Conservation (phyloP, 257 asterid species). For the Nicotiana attenuata region DNA sequence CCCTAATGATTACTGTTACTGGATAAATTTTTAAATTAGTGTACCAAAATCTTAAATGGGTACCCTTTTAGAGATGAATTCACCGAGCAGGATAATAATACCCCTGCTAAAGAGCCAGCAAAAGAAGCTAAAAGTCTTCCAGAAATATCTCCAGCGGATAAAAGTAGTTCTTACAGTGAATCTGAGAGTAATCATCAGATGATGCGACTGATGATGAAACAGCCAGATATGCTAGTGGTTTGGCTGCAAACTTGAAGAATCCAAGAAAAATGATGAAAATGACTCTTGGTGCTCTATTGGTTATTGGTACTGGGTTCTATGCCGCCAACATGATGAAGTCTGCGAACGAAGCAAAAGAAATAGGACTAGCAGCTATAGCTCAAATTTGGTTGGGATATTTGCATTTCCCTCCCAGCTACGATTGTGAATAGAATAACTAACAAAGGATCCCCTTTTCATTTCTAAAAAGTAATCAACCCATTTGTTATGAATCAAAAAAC, state of each 20-base stretch:
- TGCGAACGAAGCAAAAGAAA: conserved; percentile 20
- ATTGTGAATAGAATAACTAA: neutral
- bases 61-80: conserved; percentile 11
- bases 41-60: too few relatives aligned
- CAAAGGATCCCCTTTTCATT: neutral
- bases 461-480: neutral
- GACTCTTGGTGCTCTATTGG: conserved; percentile 28
- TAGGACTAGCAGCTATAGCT: neutral
- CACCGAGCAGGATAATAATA: conserved; percentile 7
- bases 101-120: neutral
- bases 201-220: too few relatives aligned
- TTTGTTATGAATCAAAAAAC: neutral
- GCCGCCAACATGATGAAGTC: conserved; percentile 26
- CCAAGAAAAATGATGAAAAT: conserved; percentile 29
- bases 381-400: too few relatives aligned
- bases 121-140: neutral
- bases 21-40: too few relatives aligned
- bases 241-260: conserved; percentile 27
- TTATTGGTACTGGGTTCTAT: conserved; percentile 37
- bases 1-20: too few relatives aligned
- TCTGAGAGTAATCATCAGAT: neutral
- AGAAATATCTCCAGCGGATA: conserved; percentile 5
- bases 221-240: too few relatives aligned
- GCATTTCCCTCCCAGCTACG: neutral
- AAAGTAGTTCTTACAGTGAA: neutral